Evolutionary conservation across 2,329 filamentous ascomycete species (phyloP).

Genomic region (Arthrobotrys pseudoclavata): DNA sequence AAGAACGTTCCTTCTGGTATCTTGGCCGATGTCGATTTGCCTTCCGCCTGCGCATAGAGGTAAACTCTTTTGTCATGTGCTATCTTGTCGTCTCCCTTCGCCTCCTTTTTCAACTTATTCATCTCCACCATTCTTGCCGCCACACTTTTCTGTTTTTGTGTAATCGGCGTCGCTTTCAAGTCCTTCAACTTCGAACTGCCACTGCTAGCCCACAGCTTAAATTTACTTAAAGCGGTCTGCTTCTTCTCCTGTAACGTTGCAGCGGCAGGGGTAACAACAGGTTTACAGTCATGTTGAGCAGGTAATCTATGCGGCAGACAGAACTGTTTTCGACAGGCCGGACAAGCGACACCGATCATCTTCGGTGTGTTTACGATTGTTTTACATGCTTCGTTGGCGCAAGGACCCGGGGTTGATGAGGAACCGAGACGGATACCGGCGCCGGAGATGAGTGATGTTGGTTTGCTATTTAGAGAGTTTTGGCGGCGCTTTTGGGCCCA

Average conservation of each 20-base stretch:
- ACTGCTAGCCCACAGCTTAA: slow-evolving; percentile 75
- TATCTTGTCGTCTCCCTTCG: slow-evolving; percentile 89
- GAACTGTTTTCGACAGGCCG: slow-evolving; percentile 69
- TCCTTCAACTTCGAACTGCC: slow-evolving; percentile 51
- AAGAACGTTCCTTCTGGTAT: slow-evolving; percentile 85
- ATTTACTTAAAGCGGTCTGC: slow-evolving; percentile 78
- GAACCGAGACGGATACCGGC: slow-evolving; percentile 72
- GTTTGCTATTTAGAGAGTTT: slow-evolving; percentile 64
- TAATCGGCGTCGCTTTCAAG: slow-evolving; percentile 63
- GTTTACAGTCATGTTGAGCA: slow-evolving; percentile 77
- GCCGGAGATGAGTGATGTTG: slow-evolving; percentile 46
- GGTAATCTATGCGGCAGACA: slow-evolving; percentile 70
- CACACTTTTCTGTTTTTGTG: slow-evolving; percentile 75
- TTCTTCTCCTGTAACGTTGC: slow-evolving; percentile 73
- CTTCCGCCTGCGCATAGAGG: slow-evolving; percentile 88
- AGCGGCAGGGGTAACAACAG: slow-evolving; percentile 61
- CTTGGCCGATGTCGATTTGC: slow-evolving; percentile 85
- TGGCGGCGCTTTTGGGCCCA: slow-evolving; percentile 71
- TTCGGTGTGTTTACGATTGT: slow-evolving; percentile 70
- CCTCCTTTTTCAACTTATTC: slow-evolving; percentile 83
- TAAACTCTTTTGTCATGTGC: slow-evolving; percentile 88
- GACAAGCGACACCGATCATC: slow-evolving; percentile 70
- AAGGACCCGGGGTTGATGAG: slow-evolving; percentile 67
- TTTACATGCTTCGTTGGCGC: slow-evolving; percentile 69
- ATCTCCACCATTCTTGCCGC: slow-evolving; percentile 77